These are phyloP conservation scores for Solanum virginianum DNA, from an alignment of 257 asterid species.

Conservation along the genomic window DNA sequence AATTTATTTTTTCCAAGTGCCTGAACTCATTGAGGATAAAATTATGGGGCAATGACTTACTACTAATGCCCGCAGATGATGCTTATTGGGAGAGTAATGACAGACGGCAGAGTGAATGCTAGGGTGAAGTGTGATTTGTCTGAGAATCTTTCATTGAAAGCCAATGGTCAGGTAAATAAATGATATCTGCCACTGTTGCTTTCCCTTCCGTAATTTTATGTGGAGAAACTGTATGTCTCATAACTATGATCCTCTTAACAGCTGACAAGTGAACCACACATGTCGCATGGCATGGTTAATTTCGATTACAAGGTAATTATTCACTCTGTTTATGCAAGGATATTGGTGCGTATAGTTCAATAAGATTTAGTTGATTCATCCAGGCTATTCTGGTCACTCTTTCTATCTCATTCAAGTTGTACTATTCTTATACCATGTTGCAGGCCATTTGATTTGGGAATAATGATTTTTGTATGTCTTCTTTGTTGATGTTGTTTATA, in stretches of 20 bases:
- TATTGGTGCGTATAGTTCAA: neutral
- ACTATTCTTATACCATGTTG: neutral
- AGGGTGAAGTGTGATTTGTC: constrained; percentile 85
- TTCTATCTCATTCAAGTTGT: neutral
- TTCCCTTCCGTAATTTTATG: neutral
- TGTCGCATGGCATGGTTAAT: constrained; percentile 88
- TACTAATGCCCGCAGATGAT: constrained; percentile 43
- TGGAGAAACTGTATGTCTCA: neutral
- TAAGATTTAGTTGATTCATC: neutral
- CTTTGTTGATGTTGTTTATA: neutral
- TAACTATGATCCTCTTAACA: constrained; percentile 21
- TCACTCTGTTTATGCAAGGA: neutral
- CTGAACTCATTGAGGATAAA: neutral
- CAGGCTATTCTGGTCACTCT: neutral
- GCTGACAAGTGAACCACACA: constrained; percentile 90
- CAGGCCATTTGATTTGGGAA: neutral
- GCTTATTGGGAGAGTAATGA: constrained; percentile 84
- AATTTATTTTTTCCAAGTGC: neutral
- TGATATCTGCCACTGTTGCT: neutral
- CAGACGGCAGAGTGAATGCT: constrained; percentile 92
- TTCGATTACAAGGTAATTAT: constrained; percentile 86
- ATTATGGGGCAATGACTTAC: neutral
- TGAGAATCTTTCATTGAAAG: constrained; percentile 81
- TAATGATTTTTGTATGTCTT: neutral
- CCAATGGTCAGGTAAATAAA: constrained; percentile 70